phyloP scores from a whole-genome alignment of 345 rosid species.

The Moricandia moricandioides region DNA sequence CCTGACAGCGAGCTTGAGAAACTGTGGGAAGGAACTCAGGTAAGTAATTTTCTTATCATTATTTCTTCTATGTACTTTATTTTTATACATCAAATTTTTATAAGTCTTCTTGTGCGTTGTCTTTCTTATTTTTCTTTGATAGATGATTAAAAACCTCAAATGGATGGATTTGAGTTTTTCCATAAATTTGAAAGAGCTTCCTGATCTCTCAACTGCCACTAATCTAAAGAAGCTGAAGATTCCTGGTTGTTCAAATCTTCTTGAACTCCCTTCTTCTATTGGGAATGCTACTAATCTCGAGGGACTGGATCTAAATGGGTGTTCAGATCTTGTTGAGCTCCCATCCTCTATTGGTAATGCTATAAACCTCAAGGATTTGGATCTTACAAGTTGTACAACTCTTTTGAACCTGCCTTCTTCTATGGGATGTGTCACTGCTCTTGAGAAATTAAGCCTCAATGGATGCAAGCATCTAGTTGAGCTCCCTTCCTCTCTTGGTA shows the following conservation, averaged over 20 bases:
- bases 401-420: neutral
- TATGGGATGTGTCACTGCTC: neutral
- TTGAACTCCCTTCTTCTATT: neutral
- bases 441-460: neutral
- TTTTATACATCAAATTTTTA: neutral
- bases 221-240: neutral
- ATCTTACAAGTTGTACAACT: neutral
- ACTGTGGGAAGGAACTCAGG: slow-evolving; percentile 1
- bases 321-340: neutral
- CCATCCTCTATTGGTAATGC: neutral
- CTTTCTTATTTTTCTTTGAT: neutral
- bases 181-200: neutral
- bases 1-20: slow-evolving; percentile 2
- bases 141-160: neutral
- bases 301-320: neutral
- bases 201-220: neutral
- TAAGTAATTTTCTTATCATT: neutral
- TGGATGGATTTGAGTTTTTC: neutral
- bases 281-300: neutral
- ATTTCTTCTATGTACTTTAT: no score
- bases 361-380: neutral
- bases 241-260: neutral
- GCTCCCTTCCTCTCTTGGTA: neutral
- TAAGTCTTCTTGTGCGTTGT: neutral
- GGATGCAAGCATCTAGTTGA: neutral